Evolutionary conservation across 2,329 filamentous ascomycete species (phyloP).

Genomic region (Colletotrichum costaricense): DNA sequence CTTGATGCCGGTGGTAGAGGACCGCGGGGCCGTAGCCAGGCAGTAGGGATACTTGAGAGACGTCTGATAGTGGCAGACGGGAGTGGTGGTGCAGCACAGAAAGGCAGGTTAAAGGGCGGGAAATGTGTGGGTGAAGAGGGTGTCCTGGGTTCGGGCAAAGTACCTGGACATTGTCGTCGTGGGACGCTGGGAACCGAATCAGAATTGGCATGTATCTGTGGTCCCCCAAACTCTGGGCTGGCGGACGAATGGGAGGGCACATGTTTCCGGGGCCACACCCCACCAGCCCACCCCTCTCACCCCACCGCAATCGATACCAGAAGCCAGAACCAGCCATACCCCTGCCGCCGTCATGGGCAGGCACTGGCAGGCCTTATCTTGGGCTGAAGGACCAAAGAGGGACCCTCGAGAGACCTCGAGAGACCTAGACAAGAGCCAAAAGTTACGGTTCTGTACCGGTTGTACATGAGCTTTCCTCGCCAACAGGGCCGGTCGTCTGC

Average conservation of each 20-base stretch:
- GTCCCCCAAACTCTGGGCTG: conserved; percentile 30
- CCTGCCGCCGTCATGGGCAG: conserved; percentile 26
- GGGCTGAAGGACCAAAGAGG: conserved; percentile 24
- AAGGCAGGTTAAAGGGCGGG: not conserved
- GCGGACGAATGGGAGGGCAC: conserved; percentile 23
- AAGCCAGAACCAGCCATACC: conserved; percentile 29
- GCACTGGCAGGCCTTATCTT: conserved; percentile 34
- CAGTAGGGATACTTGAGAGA: conserved; percentile 4
- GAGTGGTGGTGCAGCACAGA: not conserved
- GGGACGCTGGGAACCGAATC: conserved; percentile 27
- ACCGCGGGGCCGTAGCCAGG: not conserved
- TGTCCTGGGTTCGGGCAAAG: not conserved
- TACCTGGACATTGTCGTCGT: not conserved
- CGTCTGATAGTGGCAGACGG: conserved; percentile 1
- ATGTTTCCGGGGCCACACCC: conserved; percentile 31
- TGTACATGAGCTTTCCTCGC: conserved; percentile 3
- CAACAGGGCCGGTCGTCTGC: conserved; percentile 1
- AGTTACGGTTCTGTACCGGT: conserved; percentile 30
- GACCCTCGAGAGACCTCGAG: not conserved
- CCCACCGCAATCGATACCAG: conserved; percentile 34
- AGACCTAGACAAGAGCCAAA: conserved; percentile 6
- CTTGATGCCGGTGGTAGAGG: conserved; percentile 25
- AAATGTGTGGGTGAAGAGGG: not conserved
- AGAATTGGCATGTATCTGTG: conserved; percentile 31
- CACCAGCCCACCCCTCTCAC: conserved; percentile 29